Percentiles rank a stretch among this genome's conserved stretches.
These are phyloP conservation scores for Neurospora discreta DNA, from an alignment of 495 filamentous ascomycete genomes.

Conservation along the genomic window DNA sequence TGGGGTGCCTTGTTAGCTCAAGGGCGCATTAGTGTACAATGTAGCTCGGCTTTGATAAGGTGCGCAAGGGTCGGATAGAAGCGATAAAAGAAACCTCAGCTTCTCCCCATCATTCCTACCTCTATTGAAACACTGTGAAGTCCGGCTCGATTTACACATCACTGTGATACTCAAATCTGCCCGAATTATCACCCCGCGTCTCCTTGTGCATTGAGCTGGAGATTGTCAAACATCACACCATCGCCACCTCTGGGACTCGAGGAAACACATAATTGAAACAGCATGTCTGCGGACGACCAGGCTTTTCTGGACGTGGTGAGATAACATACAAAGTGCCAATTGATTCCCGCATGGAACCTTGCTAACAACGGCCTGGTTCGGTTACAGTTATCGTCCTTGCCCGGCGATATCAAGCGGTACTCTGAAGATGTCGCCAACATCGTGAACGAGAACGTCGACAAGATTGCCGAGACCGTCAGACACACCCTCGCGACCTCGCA, in stretches of 20 bases:
- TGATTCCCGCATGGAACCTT: neutral
- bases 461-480: conserved; percentile 49
- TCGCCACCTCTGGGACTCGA: neutral
- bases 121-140: neutral
- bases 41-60: neutral
- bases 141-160: neutral
- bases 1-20: neutral
- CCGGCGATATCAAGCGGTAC: conserved; percentile 56
- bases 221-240: neutral
- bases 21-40: neutral
- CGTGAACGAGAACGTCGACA: conserved; percentile 66
- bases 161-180: neutral
- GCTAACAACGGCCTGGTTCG: neutral
- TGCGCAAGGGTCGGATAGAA: neutral
- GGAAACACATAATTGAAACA: neutral
- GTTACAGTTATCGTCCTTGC: conserved; percentile 56
- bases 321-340: neutral
- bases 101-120: neutral
- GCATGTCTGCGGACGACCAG: conserved; percentile 53
- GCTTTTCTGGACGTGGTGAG: conserved; percentile 51
- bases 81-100: neutral
- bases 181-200: neutral
- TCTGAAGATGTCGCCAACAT: conserved; percentile 58
- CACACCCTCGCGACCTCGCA: conserved; percentile 49
- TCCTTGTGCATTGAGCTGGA: neutral